Conservation (phyloP, 352 stramenopile genomes). For the Phytophthora palmivora region DNA sequence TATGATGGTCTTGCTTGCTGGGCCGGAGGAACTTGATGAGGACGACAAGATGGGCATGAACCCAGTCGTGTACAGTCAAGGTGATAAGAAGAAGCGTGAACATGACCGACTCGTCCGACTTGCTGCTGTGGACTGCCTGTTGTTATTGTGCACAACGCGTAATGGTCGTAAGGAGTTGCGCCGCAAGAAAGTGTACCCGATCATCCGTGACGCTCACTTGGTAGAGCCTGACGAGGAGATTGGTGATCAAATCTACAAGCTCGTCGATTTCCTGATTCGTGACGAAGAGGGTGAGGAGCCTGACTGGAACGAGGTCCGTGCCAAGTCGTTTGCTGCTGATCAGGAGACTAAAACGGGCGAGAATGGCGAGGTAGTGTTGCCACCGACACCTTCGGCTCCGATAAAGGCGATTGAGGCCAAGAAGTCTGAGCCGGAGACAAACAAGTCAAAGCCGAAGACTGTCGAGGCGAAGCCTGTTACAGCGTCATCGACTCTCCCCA, state of each 20-base stretch:
- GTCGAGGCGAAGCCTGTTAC: constrained; percentile 24
- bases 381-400: constrained; percentile 22
- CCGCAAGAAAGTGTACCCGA: constrained; percentile 88
- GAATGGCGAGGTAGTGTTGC: constrained; percentile 28
- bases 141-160: constrained; percentile 81
- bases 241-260: constrained; percentile 90
- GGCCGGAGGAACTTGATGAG: constrained; percentile 76
- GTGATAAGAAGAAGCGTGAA: constrained; percentile 87
- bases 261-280: constrained; percentile 88
- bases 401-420: constrained; percentile 19
- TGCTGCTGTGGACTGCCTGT: constrained; percentile 71
- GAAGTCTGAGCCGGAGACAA: constrained; percentile 27
- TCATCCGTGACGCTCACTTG: constrained; percentile 85
- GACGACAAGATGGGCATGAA: constrained; percentile 88
- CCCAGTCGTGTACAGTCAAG: constrained; percentile 74
- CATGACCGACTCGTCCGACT: constrained; percentile 77
- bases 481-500: constrained; percentile 44
- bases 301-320: constrained; percentile 80
- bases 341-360: constrained; percentile 47
- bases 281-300: constrained; percentile 88
- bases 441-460: constrained; percentile 23
- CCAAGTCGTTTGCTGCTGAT: constrained; percentile 69
- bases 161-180: constrained; percentile 82
- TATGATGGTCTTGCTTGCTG: constrained; percentile 76
- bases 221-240: constrained; percentile 84